Evolutionary conservation across 345 rosid genomes (phyloP).

Genomic region (Tarenaya hassleriana): DNA sequence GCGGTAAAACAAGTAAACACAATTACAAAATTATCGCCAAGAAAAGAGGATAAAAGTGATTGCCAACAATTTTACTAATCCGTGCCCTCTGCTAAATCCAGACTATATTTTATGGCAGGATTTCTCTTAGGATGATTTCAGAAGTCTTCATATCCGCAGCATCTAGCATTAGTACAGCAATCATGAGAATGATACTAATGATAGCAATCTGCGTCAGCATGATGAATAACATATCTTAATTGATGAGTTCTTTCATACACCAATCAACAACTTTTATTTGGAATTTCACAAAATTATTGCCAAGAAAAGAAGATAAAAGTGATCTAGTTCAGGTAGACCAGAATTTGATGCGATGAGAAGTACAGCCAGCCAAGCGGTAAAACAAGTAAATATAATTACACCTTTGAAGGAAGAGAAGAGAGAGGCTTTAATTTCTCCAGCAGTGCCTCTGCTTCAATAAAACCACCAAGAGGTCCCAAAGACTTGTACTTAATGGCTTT

Average conservation of each 20-base stretch:
- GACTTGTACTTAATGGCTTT: slow-evolving; percentile 59
- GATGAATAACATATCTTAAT: too few species aligned
- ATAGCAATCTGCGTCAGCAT: too few species aligned
- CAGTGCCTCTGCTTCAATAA: slow-evolving; percentile 68
- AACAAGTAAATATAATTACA: slow-evolving; percentile 9
- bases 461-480: slow-evolving; percentile 61
- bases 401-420: slow-evolving; percentile 15
- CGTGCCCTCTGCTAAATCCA: too few species aligned
- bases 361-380: slow-evolving; percentile 5
- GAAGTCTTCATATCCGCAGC: not conserved
- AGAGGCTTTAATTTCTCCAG: slow-evolving; percentile 62
- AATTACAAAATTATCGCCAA: too few species aligned
- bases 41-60: too few species aligned
- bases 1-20: too few species aligned
- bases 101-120: too few species aligned
- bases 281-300: slow-evolving; percentile 7
- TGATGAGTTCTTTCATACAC: slow-evolving; percentile 5
- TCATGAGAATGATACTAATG: slow-evolving; percentile 5
- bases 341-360: not conserved
- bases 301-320: slow-evolving; percentile 13
- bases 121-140: too few species aligned
- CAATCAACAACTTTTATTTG: not conserved
- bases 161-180: slow-evolving; percentile 8
- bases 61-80: too few species aligned
- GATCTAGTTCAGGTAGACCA: not conserved